Evolutionary conservation across 2,329 filamentous ascomycete species (phyloP).

Genomic region (Saccharata proteae): DNA sequence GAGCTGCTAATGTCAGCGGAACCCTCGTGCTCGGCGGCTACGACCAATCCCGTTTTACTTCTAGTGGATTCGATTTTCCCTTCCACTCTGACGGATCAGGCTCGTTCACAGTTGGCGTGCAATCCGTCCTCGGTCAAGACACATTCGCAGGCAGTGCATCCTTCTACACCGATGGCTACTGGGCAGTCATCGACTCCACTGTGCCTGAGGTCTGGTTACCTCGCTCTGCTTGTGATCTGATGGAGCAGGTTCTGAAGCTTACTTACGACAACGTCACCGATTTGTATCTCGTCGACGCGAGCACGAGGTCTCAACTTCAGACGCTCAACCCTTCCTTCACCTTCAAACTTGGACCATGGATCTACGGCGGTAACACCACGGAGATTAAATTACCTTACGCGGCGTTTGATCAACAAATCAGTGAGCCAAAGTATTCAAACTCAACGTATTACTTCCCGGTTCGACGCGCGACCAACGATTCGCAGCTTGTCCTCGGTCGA

Average conservation of each 20-base stretch:
- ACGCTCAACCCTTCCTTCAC: constrained; percentile 18
- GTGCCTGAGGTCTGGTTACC: constrained; percentile 38
- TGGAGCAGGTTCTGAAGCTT: constrained; percentile 52
- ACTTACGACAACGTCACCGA: constrained; percentile 51
- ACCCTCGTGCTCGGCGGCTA: constrained; percentile 58
- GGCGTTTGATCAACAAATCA: constrained; percentile 17
- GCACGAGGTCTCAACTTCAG: constrained; percentile 20
- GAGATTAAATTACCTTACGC: constrained; percentile 17
- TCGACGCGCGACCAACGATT: constrained; percentile 17
- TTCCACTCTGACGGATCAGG: too few species aligned
- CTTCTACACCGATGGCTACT: constrained; percentile 27
- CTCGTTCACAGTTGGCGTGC: too few species aligned
- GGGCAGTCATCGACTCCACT: constrained; percentile 37
- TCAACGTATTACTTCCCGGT: constrained; percentile 20
- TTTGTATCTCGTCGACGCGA: constrained; percentile 51
- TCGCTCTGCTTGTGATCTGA: constrained; percentile 45
- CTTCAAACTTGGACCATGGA: too few species aligned
- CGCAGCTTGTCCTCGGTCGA: constrained; percentile 20
- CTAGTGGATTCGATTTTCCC: too few species aligned
- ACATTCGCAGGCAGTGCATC: constrained; percentile 22
- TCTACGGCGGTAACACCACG: not conserved
- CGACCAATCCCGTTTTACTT: constrained; percentile 50
- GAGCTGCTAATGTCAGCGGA: constrained; percentile 22
- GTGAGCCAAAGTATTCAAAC: constrained; percentile 11
- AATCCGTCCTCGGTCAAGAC: too few species aligned